Evolutionary conservation across 352 stramenopile genomes (phyloP).

Genomic region (Phytophthora quininea): DNA sequence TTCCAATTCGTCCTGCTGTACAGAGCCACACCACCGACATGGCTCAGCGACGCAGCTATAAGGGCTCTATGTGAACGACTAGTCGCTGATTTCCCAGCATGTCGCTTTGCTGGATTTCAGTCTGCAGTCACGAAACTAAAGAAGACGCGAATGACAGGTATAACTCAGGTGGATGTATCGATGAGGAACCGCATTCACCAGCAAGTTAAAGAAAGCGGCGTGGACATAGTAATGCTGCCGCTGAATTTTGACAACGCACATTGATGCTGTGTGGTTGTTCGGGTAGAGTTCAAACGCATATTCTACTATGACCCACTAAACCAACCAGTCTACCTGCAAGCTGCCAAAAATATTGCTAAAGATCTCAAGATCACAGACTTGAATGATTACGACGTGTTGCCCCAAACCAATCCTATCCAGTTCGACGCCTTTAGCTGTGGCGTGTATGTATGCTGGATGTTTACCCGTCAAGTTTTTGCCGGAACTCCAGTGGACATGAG

Average conservation of each 20-base stretch:
- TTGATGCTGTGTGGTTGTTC: slow-evolving; percentile 16
- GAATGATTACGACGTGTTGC: background rate
- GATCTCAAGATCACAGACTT: background rate
- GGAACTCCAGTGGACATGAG: background rate
- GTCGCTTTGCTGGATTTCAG: slow-evolving; percentile 1
- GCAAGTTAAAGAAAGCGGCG: background rate
- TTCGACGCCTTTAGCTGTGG: slow-evolving; percentile 25
- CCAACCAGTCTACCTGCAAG: background rate
- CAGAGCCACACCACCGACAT: background rate
- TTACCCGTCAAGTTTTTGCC: background rate
- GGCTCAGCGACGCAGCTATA: slow-evolving; percentile 4
- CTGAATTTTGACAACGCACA: slow-evolving; percentile 18
- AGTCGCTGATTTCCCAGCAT: background rate
- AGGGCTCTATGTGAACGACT: slow-evolving; percentile 3
- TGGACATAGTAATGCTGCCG: slow-evolving; percentile 4
- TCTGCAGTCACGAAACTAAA: too few species aligned
- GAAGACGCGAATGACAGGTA: too few species aligned
- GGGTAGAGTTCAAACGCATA: background rate
- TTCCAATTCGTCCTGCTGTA: slow-evolving; percentile 12
- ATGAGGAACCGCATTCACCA: background rate
- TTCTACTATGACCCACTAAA: slow-evolving; percentile 14
- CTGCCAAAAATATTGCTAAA: background rate
- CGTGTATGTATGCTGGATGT: slow-evolving; percentile 19
- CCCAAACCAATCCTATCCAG: slow-evolving; percentile 14
- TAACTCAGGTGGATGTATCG: too few species aligned